These are phyloP conservation scores for Pontederia crassipes DNA, from an alignment of 176 grass and related monocot genomes.

Conservation along the genomic window DNA sequence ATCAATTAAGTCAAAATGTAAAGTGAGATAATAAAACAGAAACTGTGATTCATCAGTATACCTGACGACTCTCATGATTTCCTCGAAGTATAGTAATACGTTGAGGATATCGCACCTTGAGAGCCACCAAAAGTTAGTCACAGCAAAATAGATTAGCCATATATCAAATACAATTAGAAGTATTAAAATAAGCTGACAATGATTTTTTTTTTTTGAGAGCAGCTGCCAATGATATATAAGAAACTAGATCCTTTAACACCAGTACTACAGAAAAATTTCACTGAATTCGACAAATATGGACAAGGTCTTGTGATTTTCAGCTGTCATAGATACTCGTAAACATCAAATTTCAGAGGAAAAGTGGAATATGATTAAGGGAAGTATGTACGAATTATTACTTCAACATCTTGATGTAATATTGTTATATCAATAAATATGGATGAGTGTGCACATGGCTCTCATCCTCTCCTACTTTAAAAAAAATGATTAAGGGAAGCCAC, in stretches of 20 bases:
- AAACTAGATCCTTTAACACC: neutral
- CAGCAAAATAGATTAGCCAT: neutral
- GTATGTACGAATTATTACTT: too few relatives aligned
- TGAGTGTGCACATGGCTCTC: too few relatives aligned
- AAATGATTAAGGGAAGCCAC: too few relatives aligned
- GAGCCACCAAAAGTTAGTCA: constrained; percentile 76
- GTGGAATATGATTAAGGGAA: too few relatives aligned
- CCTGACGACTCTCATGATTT: constrained; percentile 98
- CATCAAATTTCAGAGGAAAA: neutral
- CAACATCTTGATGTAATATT: too few relatives aligned
- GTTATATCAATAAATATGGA: too few relatives aligned
- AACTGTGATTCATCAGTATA: neutral
- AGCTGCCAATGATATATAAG: neutral
- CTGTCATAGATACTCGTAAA: neutral
- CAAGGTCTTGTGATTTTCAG: neutral
- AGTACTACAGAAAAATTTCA: neutral
- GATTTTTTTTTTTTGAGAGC: too few relatives aligned
- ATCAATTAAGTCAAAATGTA: neutral
- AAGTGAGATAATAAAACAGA: neutral
- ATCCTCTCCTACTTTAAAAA: too few relatives aligned
- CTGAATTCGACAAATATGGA: too few relatives aligned
- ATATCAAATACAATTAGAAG: neutral
- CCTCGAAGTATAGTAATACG: constrained; percentile 97
- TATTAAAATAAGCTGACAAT: neutral
- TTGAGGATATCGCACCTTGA: constrained; percentile 95